Conservation (phyloP, 768 basidiomycete species). For the Agaricus sinodeliciosus region DNA sequence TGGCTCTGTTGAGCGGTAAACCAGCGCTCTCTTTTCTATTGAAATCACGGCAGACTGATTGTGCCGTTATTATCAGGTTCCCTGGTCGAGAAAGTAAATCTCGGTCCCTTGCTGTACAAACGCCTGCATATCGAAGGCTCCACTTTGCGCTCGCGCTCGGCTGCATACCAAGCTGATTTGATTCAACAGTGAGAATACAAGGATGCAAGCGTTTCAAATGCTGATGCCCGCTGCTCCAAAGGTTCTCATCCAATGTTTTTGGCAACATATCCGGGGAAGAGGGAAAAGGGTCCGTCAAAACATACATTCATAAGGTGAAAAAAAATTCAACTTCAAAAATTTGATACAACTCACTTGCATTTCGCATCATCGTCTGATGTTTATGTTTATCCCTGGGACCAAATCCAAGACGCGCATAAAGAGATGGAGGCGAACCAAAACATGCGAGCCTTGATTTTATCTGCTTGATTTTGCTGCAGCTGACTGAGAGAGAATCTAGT, state of each 20-base stretch:
- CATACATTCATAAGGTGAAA: conserved; percentile 71
- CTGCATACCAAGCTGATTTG: conserved; percentile 73
- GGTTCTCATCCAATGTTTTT: conserved; percentile 52
- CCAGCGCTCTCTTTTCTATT: no score
- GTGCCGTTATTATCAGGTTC: conserved; percentile 32
- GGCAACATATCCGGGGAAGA: conserved; percentile 49
- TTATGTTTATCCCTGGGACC: conserved; percentile 74
- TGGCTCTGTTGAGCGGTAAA: conserved; percentile 61
- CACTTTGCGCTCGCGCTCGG: conserved; percentile 69
- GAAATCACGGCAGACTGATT: conserved; percentile 12
- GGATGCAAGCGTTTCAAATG: neutral
- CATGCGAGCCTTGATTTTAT: conserved; percentile 15
- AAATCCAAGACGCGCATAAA: conserved; percentile 73
- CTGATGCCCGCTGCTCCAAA: conserved; percentile 15
- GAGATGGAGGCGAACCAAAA: conserved; percentile 76
- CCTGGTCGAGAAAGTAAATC: conserved; percentile 43
- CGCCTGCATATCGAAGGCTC: conserved; percentile 85
- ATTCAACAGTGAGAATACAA: conserved; percentile 40
- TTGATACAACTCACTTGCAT: neutral
- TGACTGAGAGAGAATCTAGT: conserved; percentile 19
- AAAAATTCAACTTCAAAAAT: conserved; percentile 3
- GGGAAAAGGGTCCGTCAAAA: conserved; percentile 56
- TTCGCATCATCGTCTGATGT: conserved; percentile 3
- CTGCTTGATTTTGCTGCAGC: conserved; percentile 2
- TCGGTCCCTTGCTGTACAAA: conserved; percentile 71